Base-by-base conservation (phyloP, 257 asterid species). In the Solanum pimpinellifolium region DNA sequence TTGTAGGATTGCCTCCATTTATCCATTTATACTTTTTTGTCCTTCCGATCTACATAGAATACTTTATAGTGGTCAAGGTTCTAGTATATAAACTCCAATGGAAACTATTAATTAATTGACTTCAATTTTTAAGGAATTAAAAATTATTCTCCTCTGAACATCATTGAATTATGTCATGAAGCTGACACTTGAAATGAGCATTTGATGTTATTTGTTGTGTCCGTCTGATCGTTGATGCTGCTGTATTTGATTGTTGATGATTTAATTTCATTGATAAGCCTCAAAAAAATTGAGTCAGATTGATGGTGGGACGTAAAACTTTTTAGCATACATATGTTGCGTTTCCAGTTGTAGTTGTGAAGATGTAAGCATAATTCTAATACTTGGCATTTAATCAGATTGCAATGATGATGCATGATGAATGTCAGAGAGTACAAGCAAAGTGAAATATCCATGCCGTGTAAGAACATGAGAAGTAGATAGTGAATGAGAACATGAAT, bases 361-460 rank as follows among this genome's bases (percentile, higher is more conserved):
- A 89, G n/a, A 49, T 86, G 31, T 83, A 66, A 86, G 75, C 84
- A 60, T 88, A 85, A 62, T 90, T 86, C 95, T 92, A 86, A 93
- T 92, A 83, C 75, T 41, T 91, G 89, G 87, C 92, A 91, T 93
- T 93, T 88, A 83, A 86, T 89, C 98, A 93, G 96, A 91, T 92
- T 89, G 94, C 96, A 91, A 87, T 86, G 94, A 93, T 87, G 96
- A 92, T 91, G 95, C 91, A 92, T 94, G 95, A 94, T 92, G 93
- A 92, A 89, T 90, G 90, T 89, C 88, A 92, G 94, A 87, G 89
- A 93, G 86, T 91, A 84, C 91, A 60, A 46, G 91, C 81, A 86
- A 85, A 90, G 92, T 89, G 85, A 90, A 91, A 82, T 89, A 84
- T 87, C 72, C 91, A 56, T 86, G 87, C 60, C 76, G 85, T 88